Evolutionary conservation across 345 rosid species (phyloP).

Genomic region (Populus tremula): DNA sequence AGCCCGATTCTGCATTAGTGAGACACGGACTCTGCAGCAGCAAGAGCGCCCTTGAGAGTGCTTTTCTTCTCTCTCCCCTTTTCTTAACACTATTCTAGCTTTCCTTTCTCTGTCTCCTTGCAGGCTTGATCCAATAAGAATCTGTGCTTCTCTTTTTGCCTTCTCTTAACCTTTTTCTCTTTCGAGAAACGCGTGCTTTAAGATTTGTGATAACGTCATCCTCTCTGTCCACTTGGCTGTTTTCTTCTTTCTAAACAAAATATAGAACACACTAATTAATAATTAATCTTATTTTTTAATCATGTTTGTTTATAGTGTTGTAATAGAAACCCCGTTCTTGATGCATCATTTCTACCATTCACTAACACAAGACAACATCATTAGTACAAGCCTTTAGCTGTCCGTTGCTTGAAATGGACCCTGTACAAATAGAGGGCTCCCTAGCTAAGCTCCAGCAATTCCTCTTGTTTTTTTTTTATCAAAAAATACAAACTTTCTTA

Average conservation of each 20-base stretch:
- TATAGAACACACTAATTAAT: not conserved
- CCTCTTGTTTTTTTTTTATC: constrained; percentile 14
- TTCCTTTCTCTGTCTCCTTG: constrained; percentile 11
- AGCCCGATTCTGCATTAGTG: constrained; percentile 23
- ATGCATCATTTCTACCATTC: constrained; percentile 86
- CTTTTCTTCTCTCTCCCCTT: constrained; percentile 15
- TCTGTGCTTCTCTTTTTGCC: constrained; percentile 17
- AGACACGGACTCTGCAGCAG: constrained; percentile 30
- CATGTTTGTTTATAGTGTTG: constrained; percentile 9
- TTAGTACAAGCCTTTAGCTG: constrained; percentile 61
- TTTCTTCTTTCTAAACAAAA: constrained; percentile 2
- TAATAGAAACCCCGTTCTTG: constrained; percentile 49
- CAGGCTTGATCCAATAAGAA: constrained; percentile 37
- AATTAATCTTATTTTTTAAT: not conserved
- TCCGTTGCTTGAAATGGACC: constrained; percentile 44
- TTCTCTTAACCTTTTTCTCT: constrained; percentile 23
- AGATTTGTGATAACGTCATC: constrained; percentile 36
- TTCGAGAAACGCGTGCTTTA: constrained; percentile 41
- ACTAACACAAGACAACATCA: constrained; percentile 86
- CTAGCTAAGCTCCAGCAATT: constrained; percentile 19
- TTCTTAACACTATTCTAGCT: not conserved
- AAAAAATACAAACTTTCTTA: not conserved
- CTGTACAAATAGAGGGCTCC: constrained; percentile 14
- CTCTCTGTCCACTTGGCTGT: constrained; percentile 7
- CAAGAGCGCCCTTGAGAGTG: constrained; percentile 17